Percentiles rank a stretch among this genome's conserved stretches.
These are phyloP conservation scores for Cylindrotheca fusiformis DNA, from an alignment of 108 stramenopile species.

Conservation along the genomic window DNA sequence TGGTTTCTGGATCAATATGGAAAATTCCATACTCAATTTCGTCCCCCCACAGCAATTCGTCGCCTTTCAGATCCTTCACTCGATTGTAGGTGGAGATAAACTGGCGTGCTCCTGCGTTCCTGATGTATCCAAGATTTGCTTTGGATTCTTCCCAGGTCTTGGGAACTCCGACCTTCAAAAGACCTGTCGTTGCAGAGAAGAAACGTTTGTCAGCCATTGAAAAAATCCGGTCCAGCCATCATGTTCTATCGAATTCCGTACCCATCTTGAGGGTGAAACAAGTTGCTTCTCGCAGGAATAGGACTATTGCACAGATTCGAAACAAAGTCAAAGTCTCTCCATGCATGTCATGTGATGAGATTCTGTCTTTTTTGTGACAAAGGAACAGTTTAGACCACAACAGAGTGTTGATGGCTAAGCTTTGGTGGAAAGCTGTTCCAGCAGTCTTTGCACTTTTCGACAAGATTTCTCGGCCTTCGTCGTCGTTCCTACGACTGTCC, in stretches of 20 bases:
- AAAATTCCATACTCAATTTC: constrained; percentile 98
- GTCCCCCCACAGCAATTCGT: constrained; percentile 97
- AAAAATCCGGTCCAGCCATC: neutral
- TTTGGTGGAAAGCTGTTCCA: no score
- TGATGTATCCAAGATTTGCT: constrained; percentile 82
- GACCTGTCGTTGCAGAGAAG: constrained; percentile 41
- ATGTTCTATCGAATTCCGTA: constrained; percentile 7
- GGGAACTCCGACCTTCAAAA: constrained; percentile 92
- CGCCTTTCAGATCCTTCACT: constrained; percentile 90
- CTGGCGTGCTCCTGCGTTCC: constrained; percentile 92
- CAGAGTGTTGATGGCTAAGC: no score
- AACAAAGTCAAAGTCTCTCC: neutral
- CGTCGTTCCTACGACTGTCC: no score
- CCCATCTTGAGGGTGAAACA: constrained; percentile 37
- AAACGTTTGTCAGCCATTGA: neutral
- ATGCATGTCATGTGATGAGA: neutral
- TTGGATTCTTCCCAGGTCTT: constrained; percentile 91
- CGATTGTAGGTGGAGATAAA: constrained; percentile 94
- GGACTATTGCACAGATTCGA: neutral
- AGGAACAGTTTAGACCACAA: no score
- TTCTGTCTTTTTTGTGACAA: no score
- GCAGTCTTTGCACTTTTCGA: no score
- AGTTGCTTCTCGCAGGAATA: neutral
- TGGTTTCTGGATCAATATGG: constrained; percentile 72
- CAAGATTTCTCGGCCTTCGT: no score